Evolutionary conservation across 441 rosid species (phyloP), one percentile per base, ranked within the genome.

Genomic region (Gossypium lobatum): DNA sequence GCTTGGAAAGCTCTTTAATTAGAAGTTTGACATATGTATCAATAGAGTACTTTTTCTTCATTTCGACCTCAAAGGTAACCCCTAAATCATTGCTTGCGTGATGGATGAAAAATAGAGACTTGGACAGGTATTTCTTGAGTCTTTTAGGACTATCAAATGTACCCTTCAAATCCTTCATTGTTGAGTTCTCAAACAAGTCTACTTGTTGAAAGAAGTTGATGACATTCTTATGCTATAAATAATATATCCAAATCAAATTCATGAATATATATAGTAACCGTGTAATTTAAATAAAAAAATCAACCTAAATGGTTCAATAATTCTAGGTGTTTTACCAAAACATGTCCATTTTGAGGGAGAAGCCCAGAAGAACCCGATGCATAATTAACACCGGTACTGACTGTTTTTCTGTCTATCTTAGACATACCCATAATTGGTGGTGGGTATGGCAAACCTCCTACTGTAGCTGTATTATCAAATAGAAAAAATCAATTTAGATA

Each of bases 381-480:
- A 52, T 70, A 79, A 60, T 79, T 75, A 3, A 66, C 48, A 16
- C 78, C 70, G 1, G 64, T 37, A 4, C 13, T n/a, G 1, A n/a
- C 13, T 31, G 5, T 59, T 4, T 67, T 68, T 5, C 14, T 71
- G 4, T 71, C 9, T 4, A 10, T 1, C 1, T 50, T 25, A 0
- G 75, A 31, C 57, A 53, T 13, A 7, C 50, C 50, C 10, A 50
- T 2, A n/a, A 37, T 63, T 14, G 81, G 64, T 4, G 70, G 78
- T n/a, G 73, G 74, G 9, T 63, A 71, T 64, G 72, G 76, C 48
- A 79, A 72, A 13, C 76, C 79, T n/a, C 50, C 10, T 1, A 26
- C 8, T 58, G 72, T 78, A 20, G 76, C 76, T 71, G 46, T 26
- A 67, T 23, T 4, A 58, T 23, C 2, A 64, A 31, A 16, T 64